Evolutionary conservation across 2,329 filamentous ascomycete species (phyloP).

Genomic region (Cytospora schulzeri): DNA sequence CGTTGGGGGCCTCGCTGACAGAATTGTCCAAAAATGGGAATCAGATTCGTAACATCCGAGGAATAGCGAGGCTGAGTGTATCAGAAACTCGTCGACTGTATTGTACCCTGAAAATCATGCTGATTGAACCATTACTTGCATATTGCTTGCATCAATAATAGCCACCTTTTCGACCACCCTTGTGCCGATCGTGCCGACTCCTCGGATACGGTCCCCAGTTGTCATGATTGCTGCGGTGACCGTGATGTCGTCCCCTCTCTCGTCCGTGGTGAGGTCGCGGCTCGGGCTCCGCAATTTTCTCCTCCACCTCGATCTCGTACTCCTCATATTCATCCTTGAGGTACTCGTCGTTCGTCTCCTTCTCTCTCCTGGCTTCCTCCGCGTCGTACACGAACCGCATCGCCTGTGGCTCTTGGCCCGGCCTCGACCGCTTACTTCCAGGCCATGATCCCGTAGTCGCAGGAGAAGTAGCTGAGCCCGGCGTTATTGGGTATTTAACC

Average conservation of each 20-base stretch:
- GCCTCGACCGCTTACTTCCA: conserved; percentile 43
- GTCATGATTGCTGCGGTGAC: conserved; percentile 25
- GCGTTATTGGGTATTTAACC: conserved; percentile 39
- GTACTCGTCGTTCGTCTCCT: conserved; percentile 65
- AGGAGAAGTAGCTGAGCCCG: conserved; percentile 43
- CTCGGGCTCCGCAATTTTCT: conserved; percentile 48
- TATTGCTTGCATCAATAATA: conserved; percentile 21
- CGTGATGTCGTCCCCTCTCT: conserved; percentile 28
- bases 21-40: neutral
- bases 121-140: neutral
- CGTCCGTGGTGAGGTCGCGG: conserved; percentile 27
- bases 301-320: conserved; percentile 76
- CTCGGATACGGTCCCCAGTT: conserved; percentile 27
- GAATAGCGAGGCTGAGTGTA: neutral
- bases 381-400: conserved; percentile 88
- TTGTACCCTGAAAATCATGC: neutral
- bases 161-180: conserved; percentile 27
- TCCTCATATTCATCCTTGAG: conserved; percentile 77
- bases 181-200: conserved; percentile 27
- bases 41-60: neutral
- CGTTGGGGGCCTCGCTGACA: neutral
- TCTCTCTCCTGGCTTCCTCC: conserved; percentile 72
- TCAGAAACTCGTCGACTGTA: neutral
- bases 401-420: conserved; percentile 61
- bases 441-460: conserved; percentile 43